Evolutionary conservation across 192 early-diverging fungal genomes (phyloP), one percentile per base, ranked within the genome.

Genomic region (Coemansia sp.): DNA sequence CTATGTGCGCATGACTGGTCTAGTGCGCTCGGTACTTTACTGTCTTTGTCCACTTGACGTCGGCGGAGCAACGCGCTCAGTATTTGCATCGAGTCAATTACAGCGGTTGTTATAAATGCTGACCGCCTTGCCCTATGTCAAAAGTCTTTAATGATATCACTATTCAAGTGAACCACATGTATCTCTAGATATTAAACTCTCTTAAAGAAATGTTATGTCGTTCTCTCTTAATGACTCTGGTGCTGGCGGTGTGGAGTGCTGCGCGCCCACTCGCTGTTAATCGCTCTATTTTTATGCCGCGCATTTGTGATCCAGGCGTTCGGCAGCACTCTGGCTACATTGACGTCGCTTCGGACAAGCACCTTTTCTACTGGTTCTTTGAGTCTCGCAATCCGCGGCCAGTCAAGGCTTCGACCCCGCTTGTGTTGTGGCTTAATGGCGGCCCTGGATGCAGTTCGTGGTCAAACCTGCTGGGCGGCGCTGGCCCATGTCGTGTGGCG

Each of bases 291-390:
- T 23, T 19, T 63, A 69, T 76, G 57, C 86, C 87, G 26, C 57
- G 73, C 19, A 78, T 99, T n/a, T 99, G 97, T 74, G 95, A 98
- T 68, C 78, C 88, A 30, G 78, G 82, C 57, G 96, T 95, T 50
- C 89, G 91, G 74, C 96, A 97, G 86, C 88, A 90, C 81, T 90
- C 88, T 60, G 92, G 91, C n/a, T 91, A 92, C 66, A 73, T 93
- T 4, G 89, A 91, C 33, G 70, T 73, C 4, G 86, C 79, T 17
- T 68, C 60, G 0, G 86, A 89, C 44, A 89, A 91, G 72, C 91
- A 95, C 69, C 92, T 94, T 72, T 95, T 93, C 84, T 95, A 90
- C 74, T 95, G 93, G 92, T 98, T 99, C 85, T 98, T 99, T 76
- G 96, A 96, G 77, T 91, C 92, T 13, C 91, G 92, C 60, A 84